Base-by-base conservation (phyloP, 192 early-diverging fungal genomes). In the Coemansia sp. region DNA sequence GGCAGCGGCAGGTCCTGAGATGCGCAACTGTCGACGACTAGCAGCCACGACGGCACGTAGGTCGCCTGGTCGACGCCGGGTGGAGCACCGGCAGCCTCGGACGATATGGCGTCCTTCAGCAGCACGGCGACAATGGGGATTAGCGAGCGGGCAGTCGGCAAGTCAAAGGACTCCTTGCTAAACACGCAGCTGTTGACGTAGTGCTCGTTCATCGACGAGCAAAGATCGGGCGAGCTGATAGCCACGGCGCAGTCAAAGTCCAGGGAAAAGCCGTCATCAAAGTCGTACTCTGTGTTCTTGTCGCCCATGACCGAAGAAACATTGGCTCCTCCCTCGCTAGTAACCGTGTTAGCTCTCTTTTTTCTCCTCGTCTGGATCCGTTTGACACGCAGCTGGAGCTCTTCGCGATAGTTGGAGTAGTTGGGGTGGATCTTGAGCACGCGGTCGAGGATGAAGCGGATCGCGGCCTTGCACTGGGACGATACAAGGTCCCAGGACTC, bases 51-150 rank as follows among this genome's bases (percentile, higher is more conserved):
- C 6, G 39, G 32, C 11, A 37, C 40, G 32, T 39, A n/a, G 36
- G 50, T 39, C 40, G 53, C 27, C 18, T 41, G 52, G 41, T 53
- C 53, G 32, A 36, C 33, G 42, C 53, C 33, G 1, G 52, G 52
- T 34, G 52, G 52, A 8, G 2, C 26, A 19, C 61, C 52, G 4
- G 62, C 38, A 7, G 56, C 63, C 36, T 63, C 67, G 4, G 72
- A 43, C 8, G 74, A 63, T 19, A 71, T 69, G 6, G 75, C 75
- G 39, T 78, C 75, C 42, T 78, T 78, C 27, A 78, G 55, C 44
- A 78, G 69, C 40, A 78, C 75, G 7, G 75, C 75, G 19, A 78
- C 65, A n/a, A 78, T 72, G 26, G 76, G 76, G 33, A 79, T 70
- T n/a, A 79, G 57, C 1, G 66, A 55, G 22, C 76, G 61, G 17